Evolutionary conservation across 306 rosid species (phyloP), one percentile per base, ranked within the genome.

Genomic region (Senna siamea): DNA sequence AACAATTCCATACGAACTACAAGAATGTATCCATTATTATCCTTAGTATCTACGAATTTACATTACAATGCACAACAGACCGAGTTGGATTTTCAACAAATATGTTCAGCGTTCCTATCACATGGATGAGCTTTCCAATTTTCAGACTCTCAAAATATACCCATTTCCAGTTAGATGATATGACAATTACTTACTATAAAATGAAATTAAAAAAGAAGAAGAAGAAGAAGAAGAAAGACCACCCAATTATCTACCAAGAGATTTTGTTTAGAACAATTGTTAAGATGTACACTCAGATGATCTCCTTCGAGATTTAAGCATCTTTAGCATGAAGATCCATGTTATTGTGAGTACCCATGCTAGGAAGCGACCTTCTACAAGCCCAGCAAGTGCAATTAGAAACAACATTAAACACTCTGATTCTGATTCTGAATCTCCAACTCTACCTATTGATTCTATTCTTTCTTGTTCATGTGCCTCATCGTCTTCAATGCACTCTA

Each of bases 351-450:
- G 80, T 14, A 79, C 5, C 53, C 91, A 38, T 51, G 97, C 93
- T 7, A 48, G 26, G 55, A 89, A 59, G 7, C 89, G 80, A 23
- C 97, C 96, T 17, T 82, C 76, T 11, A 78, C 66, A 46, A 93
- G 92, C 14, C 98, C 98, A 35, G 69, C 46, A 38, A 93, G 96
- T 55, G 71, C 82, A 12, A 88, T 73, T 7, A 86, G 4, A 40
- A 87, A 15, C 59, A 88, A 40, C 76, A 83, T 13, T 37, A 54
- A n/a, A 63, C 68, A 80, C 22, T 89, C 82, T 22, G 50, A 35
- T 35, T n/a, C 47, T 35, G 40, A 37, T 26, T 26, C 30, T 26
- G 81, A 84, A 63, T 58, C 76, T 74, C 83, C 83, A 66, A 60
- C 54, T 20, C 72, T 74, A 10, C 40, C 78, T 26, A 37, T 37